Evolutionary conservation across 176 grass and related monocot species (phyloP), one percentile per base, ranked within the genome.

Genomic region (Zizania latifolia): DNA sequence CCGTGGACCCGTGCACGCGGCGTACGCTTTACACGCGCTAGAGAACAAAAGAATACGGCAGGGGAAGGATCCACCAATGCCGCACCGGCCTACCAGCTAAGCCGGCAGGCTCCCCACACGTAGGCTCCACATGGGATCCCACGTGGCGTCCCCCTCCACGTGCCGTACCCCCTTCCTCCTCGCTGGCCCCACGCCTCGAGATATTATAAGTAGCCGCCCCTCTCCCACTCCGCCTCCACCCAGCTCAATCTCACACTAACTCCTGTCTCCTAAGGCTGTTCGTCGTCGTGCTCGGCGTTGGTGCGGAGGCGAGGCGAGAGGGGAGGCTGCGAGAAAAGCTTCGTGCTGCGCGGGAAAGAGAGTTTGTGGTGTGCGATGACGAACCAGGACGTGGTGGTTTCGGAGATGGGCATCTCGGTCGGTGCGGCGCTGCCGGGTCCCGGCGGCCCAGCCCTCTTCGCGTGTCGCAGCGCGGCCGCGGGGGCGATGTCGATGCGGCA

Each of bases 331-430:
- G 22, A n/a, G n/a, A n/a, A n/a, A n/a, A 15, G 71, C 34, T 46
- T 65, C 2, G 43, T 55, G 16, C 27, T 23, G 58, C 41, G 34
- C 63, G 55, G 32, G 44, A 36, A 10, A 35, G 36, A 7, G 6
- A 3, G 28, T 27, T 12, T 44, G 22, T 30, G 23, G 32, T 32
- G 62, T 8, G 27, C 15, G 51, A 92, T 91, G 92, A 92, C 92
- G 66, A 95, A 88, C 81, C 92, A 95, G 80, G 82, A 95, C 77
- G 83, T 92, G 37, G 88, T 89, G 5, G 85, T 93, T 6, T 83
- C 85, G 31, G 94, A 97, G 75, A 91, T 93, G 83, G 83, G 87
- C 67, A 87, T 92, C 83, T 82, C 84, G 30, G 78, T 86, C 43
- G 86, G 77, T 0, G 77, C 81, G 22, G 81, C 83, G 15, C 75